Base-by-base conservation (phyloP, 148 eudicot genomes). In the Rhododendron williamsianum region DNA sequence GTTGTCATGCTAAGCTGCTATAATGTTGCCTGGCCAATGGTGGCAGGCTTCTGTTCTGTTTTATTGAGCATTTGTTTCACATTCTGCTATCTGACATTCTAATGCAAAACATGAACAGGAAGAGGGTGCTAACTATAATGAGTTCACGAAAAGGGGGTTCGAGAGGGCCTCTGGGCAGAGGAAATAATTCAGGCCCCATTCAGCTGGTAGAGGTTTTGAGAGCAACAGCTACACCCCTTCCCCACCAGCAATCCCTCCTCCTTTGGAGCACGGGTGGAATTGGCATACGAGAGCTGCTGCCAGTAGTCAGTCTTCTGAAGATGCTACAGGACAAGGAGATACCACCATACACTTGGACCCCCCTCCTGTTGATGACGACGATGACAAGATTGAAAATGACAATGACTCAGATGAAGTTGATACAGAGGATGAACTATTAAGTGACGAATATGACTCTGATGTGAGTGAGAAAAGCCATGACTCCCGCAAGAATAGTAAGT, bases 381-480 rank as follows among this genome's bases (percentile, higher is more conserved):
- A 51, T 38, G 80, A 76, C 48, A 88, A 81, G 33, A 38, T 52
- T 81, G 91, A 72, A 2, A 89, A 88, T 27, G 90, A 82, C 1
- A 89, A 88, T 4, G 90, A 90, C 33, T 89, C 81, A 0, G 93
- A 89, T 65, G 81, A 48, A n/a, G 90, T 85, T 60, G 96, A 92
- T 51, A 54, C 79, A 7, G 91, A 94, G 81, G 94, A 93, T 77
- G 94, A 92, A 45, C 84, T 89, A 27, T 27, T 90, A 8, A 87
- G 89, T 81, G 94, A 95, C 49, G 97, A 84, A 9, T 89, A 82
- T 84, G 96, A 91, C 56, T 89, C 91, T 1, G 97, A 95, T 89
- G 92, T 81, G 1, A 90, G 89, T 82, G 88, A 88, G 35, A 85
- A 88, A 45, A 88, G 88, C 74, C 95, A 93, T 36, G 94, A 90